Evolutionary conservation across 1,139 yeast genomes (phyloP).

Genomic region (Debaryomyces udenii): DNA sequence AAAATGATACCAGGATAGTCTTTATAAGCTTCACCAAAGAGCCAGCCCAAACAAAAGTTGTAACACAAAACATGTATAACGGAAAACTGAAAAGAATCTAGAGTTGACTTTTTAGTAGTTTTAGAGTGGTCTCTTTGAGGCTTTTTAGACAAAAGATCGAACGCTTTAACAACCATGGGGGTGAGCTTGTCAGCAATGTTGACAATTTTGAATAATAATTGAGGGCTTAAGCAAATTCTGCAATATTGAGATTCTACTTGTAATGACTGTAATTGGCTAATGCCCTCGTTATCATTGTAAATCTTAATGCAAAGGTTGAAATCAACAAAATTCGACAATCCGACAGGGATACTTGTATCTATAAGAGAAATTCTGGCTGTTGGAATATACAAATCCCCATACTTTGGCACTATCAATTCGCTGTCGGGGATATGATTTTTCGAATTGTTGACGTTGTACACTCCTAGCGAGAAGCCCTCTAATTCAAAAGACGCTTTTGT

Average conservation of each 20-base stretch:
- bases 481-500: slow-evolving; percentile 39
- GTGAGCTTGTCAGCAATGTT: slow-evolving; percentile 21
- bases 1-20: slow-evolving; percentile 68
- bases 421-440: slow-evolving; percentile 10
- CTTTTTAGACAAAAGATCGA: not conserved
- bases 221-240: slow-evolving; percentile 59
- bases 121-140: not conserved
- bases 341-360: slow-evolving; percentile 40
- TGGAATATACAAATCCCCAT: slow-evolving; percentile 46
- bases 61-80: slow-evolving; percentile 64
- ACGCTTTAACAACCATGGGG: not conserved
- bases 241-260: slow-evolving; percentile 63
- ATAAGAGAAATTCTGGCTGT: slow-evolving; percentile 42
- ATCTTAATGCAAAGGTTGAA: slow-evolving; percentile 42
- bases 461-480: slow-evolving; percentile 27
- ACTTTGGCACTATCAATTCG: slow-evolving; percentile 25
- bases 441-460: slow-evolving; percentile 26
- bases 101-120: not conserved
- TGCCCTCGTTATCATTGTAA: slow-evolving; percentile 30
- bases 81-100: slow-evolving; percentile 24
- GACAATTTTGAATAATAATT: slow-evolving; percentile 45
- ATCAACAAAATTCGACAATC: slow-evolving; percentile 51
- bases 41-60: slow-evolving; percentile 77
- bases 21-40: slow-evolving; percentile 50
- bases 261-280: slow-evolving; percentile 39